Conservation (phyloP, 148 eudicot species). For the Oxyria digyna region DNA sequence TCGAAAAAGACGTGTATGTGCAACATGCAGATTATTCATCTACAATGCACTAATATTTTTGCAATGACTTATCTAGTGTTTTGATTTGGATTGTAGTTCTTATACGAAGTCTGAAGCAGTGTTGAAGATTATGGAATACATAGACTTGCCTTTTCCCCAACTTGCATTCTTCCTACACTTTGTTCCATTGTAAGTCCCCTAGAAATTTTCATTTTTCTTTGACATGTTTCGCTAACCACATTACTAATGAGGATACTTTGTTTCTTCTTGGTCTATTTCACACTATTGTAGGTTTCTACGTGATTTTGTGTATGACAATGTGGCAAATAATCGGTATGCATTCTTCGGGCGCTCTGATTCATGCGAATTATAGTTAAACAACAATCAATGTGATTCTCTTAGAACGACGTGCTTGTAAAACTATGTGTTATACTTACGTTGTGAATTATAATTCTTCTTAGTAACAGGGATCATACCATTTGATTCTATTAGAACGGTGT, state of each 20-base stretch:
- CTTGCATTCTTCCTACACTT: slow-evolving; percentile 71
- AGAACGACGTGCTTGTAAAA: not conserved
- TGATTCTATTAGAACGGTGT: too few species aligned
- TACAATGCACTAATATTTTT: not conserved
- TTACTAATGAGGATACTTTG: not conserved
- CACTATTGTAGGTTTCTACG: slow-evolving; percentile 60
- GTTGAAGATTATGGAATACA: slow-evolving; percentile 91
- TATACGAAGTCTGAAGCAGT: slow-evolving; percentile 95
- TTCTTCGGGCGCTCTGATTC: slow-evolving; percentile 88
- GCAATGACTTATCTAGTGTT: not conserved
- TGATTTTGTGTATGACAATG: slow-evolving; percentile 79
- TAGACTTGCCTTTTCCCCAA: slow-evolving; percentile 84
- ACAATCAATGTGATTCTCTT: too few species aligned
- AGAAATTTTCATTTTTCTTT: not conserved
- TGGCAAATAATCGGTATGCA: slow-evolving; percentile 79
- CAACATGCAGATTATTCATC: not conserved
- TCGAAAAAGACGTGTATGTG: slow-evolving; percentile 68
- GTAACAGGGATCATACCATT: not conserved
- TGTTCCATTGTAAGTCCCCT: slow-evolving; percentile 49
- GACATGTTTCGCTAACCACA: too few species aligned
- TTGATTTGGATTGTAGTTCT: slow-evolving; percentile 32
- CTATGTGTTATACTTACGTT: not conserved
- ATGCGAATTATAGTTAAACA: slow-evolving; percentile 76
- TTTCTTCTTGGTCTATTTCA: slow-evolving; percentile 1
- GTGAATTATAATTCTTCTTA: not conserved